Percentiles rank a stretch among this genome's conserved stretches.
phyloP scores from a whole-genome alignment of 225 moss, liverwort and hornwort species.

The Physcomitrium patens region DNA sequence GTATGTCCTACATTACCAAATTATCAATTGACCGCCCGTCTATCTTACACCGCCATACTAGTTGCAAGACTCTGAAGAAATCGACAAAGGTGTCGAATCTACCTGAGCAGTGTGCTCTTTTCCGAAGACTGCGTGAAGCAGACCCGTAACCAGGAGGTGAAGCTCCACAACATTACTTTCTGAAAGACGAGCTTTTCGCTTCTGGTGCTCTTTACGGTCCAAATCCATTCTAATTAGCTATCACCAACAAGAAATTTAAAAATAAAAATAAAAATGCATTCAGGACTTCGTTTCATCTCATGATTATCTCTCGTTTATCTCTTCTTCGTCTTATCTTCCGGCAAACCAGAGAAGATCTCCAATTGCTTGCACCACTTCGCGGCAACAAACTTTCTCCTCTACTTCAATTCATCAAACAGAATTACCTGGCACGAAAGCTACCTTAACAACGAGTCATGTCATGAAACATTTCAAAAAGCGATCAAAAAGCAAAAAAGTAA shows the following conservation, averaged over 20 bases:
- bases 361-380: conserved; percentile 1
- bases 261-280: no score
- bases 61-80: conserved; percentile 17
- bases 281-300: no score
- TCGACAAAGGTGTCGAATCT: not conserved
- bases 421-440: no score
- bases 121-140: conserved; percentile 89
- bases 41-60: not conserved
- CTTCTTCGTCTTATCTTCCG: conserved; percentile 7
- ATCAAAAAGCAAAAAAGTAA: no score
- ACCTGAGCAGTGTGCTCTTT: conserved; percentile 99
- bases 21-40: not conserved
- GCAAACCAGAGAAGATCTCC: not conserved
- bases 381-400: no score
- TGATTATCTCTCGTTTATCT: not conserved
- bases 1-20: not conserved
- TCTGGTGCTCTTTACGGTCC: conserved; percentile 85
- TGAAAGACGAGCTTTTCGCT: conserved; percentile 76
- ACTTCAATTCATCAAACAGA: no score
- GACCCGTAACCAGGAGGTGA: conserved; percentile 78
- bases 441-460: no score
- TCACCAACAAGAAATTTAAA: not conserved
- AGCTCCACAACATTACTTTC: conserved; percentile 99
- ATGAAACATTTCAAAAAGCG: no score
- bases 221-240: conserved; percentile 63